phyloP scores from a whole-genome alignment of 2,329 filamentous ascomycete species.

The Emergomyces pasteurianus region DNA sequence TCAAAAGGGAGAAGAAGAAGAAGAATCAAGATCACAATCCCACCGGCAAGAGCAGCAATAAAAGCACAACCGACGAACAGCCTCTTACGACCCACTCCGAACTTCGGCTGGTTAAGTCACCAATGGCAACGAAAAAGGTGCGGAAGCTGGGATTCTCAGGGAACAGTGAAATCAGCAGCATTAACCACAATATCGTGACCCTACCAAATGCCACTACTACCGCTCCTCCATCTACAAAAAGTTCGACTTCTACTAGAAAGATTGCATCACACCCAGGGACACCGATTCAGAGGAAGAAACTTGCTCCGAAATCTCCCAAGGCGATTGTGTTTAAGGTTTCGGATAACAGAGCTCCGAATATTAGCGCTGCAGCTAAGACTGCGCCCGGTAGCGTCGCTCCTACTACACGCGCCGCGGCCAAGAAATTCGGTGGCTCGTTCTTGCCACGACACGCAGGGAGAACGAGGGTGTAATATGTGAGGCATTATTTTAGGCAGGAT shows the following conservation, averaged over 20 bases:
- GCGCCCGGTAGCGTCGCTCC: neutral
- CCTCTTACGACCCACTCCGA: constrained; percentile 7
- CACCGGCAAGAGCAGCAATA: constrained; percentile 13
- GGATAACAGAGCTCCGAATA: neutral
- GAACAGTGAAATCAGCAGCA: constrained; percentile 6
- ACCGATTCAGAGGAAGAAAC: constrained; percentile 22
- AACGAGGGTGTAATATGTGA: neutral
- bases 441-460: neutral
- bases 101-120: constrained; percentile 17
- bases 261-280: constrained; percentile 11
- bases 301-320: constrained; percentile 24
- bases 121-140: constrained; percentile 7
- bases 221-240: neutral
- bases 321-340: constrained; percentile 2
- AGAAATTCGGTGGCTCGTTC: neutral
- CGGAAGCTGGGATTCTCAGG: constrained; percentile 5
- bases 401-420: neutral
- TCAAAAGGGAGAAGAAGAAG: constrained; percentile 14
- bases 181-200: constrained; percentile 7
- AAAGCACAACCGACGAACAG: constrained; percentile 14
- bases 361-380: neutral
- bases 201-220: neutral
- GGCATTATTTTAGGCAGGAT: too few relatives aligned
- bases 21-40: constrained; percentile 8
- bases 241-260: neutral